phyloP scores from a whole-genome alignment of 2,329 filamentous ascomycete species.

The Apiospora marii region DNA sequence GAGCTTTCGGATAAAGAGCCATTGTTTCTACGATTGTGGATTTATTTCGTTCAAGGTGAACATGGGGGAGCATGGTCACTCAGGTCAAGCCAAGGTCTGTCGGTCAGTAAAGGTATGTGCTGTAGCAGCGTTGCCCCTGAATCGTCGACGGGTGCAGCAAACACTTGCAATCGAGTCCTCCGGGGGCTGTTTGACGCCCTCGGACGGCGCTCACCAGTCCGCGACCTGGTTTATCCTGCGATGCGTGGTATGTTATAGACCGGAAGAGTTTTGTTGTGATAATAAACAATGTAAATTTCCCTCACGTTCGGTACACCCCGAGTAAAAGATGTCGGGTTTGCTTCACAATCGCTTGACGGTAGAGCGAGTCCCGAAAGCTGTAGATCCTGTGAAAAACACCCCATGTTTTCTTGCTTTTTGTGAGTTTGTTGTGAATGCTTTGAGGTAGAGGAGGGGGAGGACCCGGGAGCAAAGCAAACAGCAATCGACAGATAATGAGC shows the following conservation, averaged over 20 bases:
- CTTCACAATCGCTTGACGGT: neutral
- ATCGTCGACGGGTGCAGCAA: neutral
- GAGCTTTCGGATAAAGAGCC: no score
- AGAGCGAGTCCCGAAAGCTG: neutral
- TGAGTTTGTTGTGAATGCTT: neutral
- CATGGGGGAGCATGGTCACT: no score
- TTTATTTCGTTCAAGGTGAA: no score
- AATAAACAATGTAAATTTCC: no score
- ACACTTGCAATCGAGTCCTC: neutral
- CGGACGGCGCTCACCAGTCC: no score
- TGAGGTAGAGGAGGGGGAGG: neutral
- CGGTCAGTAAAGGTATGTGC: neutral
- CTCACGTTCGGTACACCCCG: no score
- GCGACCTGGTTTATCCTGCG: no score
- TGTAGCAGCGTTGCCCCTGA: neutral
- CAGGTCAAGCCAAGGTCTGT: neutral
- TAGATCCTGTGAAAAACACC: neutral
- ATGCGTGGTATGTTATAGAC: no score
- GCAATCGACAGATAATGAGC: no score
- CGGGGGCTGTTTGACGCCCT: neutral
- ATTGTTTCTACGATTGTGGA: no score
- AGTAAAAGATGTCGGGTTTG: neutral
- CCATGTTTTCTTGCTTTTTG: neutral
- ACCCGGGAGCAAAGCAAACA: neutral
- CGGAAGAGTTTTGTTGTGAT: no score